A percentile compares a stretch with the other conserved stretches of the same genome.
Evolutionary conservation across 2,329 filamentous ascomycete genomes (phyloP).

Genomic region (Neofusicoccum sp.): DNA sequence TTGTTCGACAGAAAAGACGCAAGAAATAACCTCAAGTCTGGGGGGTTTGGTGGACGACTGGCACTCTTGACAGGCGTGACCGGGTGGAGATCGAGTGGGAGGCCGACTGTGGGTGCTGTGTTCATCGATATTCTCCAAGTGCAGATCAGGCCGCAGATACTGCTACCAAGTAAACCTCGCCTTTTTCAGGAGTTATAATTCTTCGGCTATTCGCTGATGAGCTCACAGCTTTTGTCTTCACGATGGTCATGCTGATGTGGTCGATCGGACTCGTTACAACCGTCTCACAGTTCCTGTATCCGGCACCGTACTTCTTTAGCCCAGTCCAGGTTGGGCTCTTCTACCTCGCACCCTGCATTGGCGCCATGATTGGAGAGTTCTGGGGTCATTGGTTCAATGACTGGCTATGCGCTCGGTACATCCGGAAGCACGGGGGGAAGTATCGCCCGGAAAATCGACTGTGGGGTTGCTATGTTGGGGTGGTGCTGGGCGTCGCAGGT

Average conservation of each 20-base stretch:
- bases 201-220: not conserved
- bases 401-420: slow-evolving; percentile 31
- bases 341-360: slow-evolving; percentile 36
- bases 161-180: not conserved
- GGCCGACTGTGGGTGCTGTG: not conserved
- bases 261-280: slow-evolving; percentile 28
- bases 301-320: slow-evolving; percentile 19
- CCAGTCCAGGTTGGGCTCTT: slow-evolving; percentile 27
- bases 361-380: slow-evolving; percentile 30
- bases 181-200: no score
- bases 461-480: slow-evolving; percentile 31
- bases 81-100: not conserved
- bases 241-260: slow-evolving; percentile 27
- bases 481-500: slow-evolving; percentile 31
- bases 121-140: not conserved
- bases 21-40: not conserved
- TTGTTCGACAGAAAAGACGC: slow-evolving; percentile 28
- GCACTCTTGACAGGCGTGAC: not conserved
- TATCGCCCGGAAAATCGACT: slow-evolving; percentile 31
- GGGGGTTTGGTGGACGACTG: not conserved
- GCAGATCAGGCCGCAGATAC: not conserved
- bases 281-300: slow-evolving; percentile 24
- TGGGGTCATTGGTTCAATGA: slow-evolving; percentile 40
- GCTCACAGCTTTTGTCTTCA: slow-evolving; percentile 14
- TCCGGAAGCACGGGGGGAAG: slow-evolving; percentile 26